Conservation (phyloP, 1,284 basidiomycete genomes). For the Marasmius fiardii region DNA sequence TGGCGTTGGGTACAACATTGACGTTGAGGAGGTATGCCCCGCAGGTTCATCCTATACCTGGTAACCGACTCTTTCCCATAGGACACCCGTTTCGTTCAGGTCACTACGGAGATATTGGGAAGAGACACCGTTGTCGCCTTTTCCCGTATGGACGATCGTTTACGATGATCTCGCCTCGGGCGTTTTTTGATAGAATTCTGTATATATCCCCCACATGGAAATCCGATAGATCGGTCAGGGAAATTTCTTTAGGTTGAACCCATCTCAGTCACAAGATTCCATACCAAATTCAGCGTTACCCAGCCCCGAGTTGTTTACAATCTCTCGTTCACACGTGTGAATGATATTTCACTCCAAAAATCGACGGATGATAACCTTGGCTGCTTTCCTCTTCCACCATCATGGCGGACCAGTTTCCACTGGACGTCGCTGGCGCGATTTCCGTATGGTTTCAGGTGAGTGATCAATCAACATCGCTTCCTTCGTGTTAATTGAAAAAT, state of each 20-base stretch:
- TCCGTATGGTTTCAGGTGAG: conserved; percentile 18
- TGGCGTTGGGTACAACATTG: conserved; percentile 58
- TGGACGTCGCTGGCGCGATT: conserved; percentile 14
- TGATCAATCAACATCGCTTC: neutral
- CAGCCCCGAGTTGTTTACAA: too few species aligned
- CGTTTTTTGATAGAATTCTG: too few species aligned
- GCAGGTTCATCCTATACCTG: neutral
- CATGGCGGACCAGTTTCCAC: conserved; percentile 7
- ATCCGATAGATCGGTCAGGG: too few species aligned
- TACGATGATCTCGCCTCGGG: too few species aligned
- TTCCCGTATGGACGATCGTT: conserved; percentile 5
- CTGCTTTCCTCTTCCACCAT: neutral
- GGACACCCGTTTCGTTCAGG: conserved; percentile 28
- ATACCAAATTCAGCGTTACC: neutral
- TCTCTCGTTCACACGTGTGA: too few species aligned
- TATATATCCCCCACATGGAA: too few species aligned
- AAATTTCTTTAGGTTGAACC: too few species aligned
- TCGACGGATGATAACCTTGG: neutral
- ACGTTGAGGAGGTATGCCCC: conserved; percentile 11
- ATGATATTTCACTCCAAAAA: neutral
- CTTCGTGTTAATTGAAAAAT: neutral
- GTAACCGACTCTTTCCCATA: conserved; percentile 12
- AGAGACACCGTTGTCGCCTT: conserved; percentile 39
- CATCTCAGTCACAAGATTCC: neutral
- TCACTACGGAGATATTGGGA: conserved; percentile 35